A percentile compares a stretch with the other conserved stretches of the same genome.
phyloP scores from a whole-genome alignment of 768 basidiomycete genomes.

The Cystobasidium tubakii region DNA sequence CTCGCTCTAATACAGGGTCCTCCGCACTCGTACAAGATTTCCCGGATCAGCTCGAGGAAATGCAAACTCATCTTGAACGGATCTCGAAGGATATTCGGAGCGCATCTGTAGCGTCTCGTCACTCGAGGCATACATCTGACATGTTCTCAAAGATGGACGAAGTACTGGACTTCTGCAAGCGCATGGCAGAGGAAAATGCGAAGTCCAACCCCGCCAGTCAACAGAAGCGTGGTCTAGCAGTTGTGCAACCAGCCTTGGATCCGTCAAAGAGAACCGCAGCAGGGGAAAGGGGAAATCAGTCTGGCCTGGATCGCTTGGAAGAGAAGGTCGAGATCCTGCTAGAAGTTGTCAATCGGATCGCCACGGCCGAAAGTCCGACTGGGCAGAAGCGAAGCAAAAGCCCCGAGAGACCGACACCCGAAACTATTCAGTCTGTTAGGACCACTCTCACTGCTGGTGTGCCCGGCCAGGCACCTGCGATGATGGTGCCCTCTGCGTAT shows the following conservation, averaged over 20 bases:
- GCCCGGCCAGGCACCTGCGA: not conserved
- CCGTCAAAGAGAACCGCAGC: not conserved
- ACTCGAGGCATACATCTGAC: slow-evolving; percentile 3
- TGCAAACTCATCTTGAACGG: slow-evolving; percentile 32
- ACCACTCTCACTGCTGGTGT: not conserved
- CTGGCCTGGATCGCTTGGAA: not conserved
- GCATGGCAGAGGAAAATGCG: not conserved
- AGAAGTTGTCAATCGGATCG: slow-evolving; percentile 4
- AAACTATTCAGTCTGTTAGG: not conserved
- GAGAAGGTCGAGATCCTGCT: slow-evolving; percentile 9
- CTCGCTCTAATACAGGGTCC: not conserved
- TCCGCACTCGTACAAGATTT: not conserved
- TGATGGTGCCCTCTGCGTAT: not conserved
- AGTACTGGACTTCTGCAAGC: not conserved
- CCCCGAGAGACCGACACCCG: not conserved
- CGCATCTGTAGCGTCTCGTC: not conserved
- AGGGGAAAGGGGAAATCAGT: not conserved
- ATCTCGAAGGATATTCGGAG: slow-evolving; percentile 32
- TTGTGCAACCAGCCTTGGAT: not conserved
- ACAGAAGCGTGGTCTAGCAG: no score
- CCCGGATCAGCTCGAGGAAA: slow-evolving; percentile 23
- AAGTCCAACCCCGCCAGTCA: not conserved
- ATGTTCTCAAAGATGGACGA: slow-evolving; percentile 22
- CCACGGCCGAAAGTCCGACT: not conserved
- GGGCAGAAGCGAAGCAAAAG: not conserved